phyloP scores from a whole-genome alignment of 2,329 filamentous ascomycete genomes.

The Penicillium aurantiogriseum region DNA sequence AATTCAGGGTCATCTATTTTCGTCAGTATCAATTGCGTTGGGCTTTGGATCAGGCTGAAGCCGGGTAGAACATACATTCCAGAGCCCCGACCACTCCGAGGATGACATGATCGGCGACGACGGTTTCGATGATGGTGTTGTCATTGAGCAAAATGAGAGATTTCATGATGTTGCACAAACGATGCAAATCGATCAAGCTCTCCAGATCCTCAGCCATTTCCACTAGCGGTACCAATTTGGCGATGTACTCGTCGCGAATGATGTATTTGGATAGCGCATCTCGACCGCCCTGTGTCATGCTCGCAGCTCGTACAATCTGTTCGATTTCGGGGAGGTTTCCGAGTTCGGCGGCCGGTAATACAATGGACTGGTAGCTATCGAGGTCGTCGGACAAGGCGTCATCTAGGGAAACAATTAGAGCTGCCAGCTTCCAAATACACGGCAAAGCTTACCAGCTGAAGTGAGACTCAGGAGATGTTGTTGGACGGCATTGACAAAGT shows the following conservation, averaged over 20 bases:
- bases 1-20: constrained; percentile 83
- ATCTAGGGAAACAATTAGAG: constrained; percentile 51
- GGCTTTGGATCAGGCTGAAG: neutral
- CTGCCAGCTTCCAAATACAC: constrained; percentile 3
- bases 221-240: constrained; percentile 81
- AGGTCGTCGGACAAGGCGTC: constrained; percentile 89
- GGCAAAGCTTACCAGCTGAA: constrained; percentile 56
- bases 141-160: constrained; percentile 92
- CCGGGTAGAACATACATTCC: constrained; percentile 60
- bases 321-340: constrained; percentile 82
- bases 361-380: constrained; percentile 68
- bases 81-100: constrained; percentile 91
- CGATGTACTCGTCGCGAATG: constrained; percentile 80
- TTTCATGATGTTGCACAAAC: constrained; percentile 97
- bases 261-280: constrained; percentile 87
- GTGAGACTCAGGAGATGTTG: constrained; percentile 65
- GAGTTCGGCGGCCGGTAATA: constrained; percentile 76
- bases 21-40: constrained; percentile 1
- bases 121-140: constrained; percentile 87
- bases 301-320: constrained; percentile 75
- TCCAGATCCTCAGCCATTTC: constrained; percentile 89
- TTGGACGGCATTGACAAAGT: constrained; percentile 85
- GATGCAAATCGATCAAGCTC: constrained; percentile 79
- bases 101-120: constrained; percentile 85
- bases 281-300: constrained; percentile 69